A percentile compares a stretch with the other conserved stretches of the same genome.
Evolutionary conservation across 2,329 filamentous ascomycete genomes (phyloP).

Genomic region (Ascochyta clinopodiicola): DNA sequence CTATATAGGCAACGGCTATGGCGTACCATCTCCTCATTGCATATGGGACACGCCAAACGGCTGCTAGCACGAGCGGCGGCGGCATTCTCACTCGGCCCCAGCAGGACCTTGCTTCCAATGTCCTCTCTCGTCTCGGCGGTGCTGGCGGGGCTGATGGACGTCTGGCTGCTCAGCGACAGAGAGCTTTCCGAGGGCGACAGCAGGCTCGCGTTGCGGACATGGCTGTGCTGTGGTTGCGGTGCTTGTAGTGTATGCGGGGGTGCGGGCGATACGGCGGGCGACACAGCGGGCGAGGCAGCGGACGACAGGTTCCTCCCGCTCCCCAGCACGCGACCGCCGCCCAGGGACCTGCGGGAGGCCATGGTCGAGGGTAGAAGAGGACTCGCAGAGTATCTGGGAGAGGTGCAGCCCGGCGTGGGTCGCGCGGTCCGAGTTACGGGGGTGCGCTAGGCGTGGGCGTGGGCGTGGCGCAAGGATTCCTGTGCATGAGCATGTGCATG

Average conservation of each 20-base stretch:
- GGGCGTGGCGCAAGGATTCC: constrained; percentile 26
- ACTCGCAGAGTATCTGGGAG: not conserved
- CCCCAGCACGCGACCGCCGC: constrained; percentile 89
- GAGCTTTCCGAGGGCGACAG: constrained; percentile 74
- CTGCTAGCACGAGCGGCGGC: constrained; percentile 66
- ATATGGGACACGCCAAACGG: constrained; percentile 92
- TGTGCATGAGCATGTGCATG: constrained; percentile 15
- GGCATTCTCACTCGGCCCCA: constrained; percentile 62
- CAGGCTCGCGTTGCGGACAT: constrained; percentile 53
- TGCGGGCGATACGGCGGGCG: constrained; percentile 43
- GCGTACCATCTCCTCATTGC: constrained; percentile 92
- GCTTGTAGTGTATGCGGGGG: constrained; percentile 25
- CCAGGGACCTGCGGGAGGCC: constrained; percentile 69
- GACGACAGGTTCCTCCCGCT: constrained; percentile 83
- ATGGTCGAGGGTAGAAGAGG: constrained; percentile 28
- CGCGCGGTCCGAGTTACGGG: constrained; percentile 22
- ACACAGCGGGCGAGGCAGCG: constrained; percentile 48
- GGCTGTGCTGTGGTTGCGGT: constrained; percentile 40
- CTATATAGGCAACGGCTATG: constrained; percentile 20
- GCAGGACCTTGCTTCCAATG: constrained; percentile 78
- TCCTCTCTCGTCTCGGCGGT: constrained; percentile 74
- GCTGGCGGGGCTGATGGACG: constrained; percentile 73
- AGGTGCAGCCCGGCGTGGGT: constrained; percentile 16
- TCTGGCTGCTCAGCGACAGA: constrained; percentile 77
- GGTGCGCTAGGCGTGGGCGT: constrained; percentile 20